Conservation (phyloP, 306 rosid genomes). For the Cucurbita argyrosperma region DNA sequence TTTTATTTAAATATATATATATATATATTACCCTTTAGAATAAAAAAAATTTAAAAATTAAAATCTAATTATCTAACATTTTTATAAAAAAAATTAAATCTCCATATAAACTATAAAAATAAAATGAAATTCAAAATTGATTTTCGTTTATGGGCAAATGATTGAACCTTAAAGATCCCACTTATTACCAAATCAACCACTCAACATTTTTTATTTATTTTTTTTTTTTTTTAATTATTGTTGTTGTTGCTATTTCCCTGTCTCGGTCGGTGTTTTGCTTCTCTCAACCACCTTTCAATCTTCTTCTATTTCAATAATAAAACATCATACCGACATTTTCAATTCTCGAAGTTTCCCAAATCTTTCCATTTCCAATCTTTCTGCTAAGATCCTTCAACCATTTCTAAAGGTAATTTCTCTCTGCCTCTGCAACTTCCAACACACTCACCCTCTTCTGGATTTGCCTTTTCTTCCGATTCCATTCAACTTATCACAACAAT, state of each 20-base stretch:
- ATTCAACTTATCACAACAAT: not conserved
- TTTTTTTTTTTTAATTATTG: not conserved
- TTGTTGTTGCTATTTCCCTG: not conserved
- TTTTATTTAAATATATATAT: too few species aligned
- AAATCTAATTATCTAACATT: too few species aligned
- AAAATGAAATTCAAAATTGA: not conserved
- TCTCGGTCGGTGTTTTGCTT: not conserved
- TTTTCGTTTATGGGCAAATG: not conserved
- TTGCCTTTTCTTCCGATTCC: not conserved
- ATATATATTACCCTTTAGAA: too few species aligned
- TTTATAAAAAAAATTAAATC: not conserved
- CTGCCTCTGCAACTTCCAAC: conserved; percentile 2
- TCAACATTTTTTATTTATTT: too few species aligned
- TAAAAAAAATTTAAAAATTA: too few species aligned
- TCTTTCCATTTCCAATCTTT: not conserved
- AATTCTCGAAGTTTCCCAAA: not conserved
- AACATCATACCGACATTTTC: not conserved
- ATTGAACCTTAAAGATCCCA: not conserved
- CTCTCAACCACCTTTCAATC: conserved; percentile 6
- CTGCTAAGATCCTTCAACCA: not conserved
- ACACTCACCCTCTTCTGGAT: not conserved
- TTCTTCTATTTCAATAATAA: not conserved
- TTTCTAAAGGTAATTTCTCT: not conserved
- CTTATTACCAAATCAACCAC: not conserved
- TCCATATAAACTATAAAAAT: not conserved